Percentiles rank a stretch among this genome's conserved stretches.
These are phyloP conservation scores for Claviceps maximensis DNA, from an alignment of 2,329 filamentous ascomycete species.

Conservation along the genomic window DNA sequence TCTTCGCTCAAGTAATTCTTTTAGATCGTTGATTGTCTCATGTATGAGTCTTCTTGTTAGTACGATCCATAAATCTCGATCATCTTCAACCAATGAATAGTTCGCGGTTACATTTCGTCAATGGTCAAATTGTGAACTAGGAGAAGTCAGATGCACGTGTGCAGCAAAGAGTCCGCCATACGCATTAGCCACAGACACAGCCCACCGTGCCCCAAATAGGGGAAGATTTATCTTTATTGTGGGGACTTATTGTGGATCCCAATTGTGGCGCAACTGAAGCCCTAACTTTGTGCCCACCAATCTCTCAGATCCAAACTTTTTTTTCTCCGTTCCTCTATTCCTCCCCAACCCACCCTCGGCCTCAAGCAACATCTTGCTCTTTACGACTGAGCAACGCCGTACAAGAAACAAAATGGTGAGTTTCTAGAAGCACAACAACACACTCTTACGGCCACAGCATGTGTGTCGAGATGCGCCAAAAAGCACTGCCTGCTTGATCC, in stretches of 20 bases:
- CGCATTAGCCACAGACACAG: conserved; percentile 6
- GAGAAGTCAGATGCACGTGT: conserved; percentile 4
- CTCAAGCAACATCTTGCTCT: conserved; percentile 20
- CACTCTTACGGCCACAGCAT: conserved; percentile 27
- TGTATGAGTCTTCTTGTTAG: neutral
- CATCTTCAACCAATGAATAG: neutral
- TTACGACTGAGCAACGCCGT: conserved; percentile 22
- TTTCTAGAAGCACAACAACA: conserved; percentile 16
- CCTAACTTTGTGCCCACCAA: conserved; percentile 26
- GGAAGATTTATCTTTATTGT: conserved; percentile 7
- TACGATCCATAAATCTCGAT: neutral
- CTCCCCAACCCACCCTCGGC: conserved; percentile 16
- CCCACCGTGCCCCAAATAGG: neutral
- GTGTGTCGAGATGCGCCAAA: conserved; percentile 20
- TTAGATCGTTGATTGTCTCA: neutral
- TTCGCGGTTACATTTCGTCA: neutral
- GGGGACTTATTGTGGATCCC: conserved; percentile 7
- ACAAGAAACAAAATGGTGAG: conserved; percentile 30
- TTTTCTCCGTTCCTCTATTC: conserved; percentile 12
- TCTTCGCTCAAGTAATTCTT: neutral
- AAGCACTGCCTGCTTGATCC: conserved; percentile 22
- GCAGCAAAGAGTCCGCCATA: neutral
- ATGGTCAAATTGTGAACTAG: neutral
- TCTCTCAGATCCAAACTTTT: conserved; percentile 15
- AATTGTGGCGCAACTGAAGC: conserved; percentile 15